Percentiles rank a stretch among this genome's conserved stretches.
phyloP scores from a whole-genome alignment of 495 filamentous ascomycete species.

The Glarea lozoyensis region DNA sequence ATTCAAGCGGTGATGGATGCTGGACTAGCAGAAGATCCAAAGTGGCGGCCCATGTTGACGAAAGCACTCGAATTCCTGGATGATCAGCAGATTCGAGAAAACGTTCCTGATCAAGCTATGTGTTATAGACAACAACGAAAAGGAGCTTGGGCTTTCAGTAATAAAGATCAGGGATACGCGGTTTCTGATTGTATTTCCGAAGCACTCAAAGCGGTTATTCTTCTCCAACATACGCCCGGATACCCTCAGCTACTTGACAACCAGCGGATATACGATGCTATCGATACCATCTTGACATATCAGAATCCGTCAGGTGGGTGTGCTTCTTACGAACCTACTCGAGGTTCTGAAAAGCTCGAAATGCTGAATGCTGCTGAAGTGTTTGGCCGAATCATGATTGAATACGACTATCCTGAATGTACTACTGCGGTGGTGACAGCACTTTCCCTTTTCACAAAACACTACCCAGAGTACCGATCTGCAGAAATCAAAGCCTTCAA shows the following conservation, averaged over 20 bases:
- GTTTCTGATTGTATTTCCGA: conserved; percentile 93
- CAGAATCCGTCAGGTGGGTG: conserved; percentile 86
- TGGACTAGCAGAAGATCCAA: conserved; percentile 66
- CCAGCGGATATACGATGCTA: conserved; percentile 70
- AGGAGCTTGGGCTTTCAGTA: conserved; percentile 94
- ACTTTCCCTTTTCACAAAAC: conserved; percentile 69
- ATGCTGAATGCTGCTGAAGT: conserved; percentile 91
- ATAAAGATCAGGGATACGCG: conserved; percentile 82
- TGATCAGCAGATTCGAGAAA: conserved; percentile 81
- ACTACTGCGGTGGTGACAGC: conserved; percentile 93
- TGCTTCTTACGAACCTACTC: conserved; percentile 78
- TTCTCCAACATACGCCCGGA: conserved; percentile 69
- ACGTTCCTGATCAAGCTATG: conserved; percentile 64
- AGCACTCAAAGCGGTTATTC: conserved; percentile 75
- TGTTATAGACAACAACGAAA: conserved; percentile 91
- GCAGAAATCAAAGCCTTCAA: conserved; percentile 68
- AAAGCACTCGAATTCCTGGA: conserved; percentile 84
- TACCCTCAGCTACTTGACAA: conserved; percentile 69
- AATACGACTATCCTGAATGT: conserved; percentile 96
- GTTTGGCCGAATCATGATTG: conserved; percentile 94
- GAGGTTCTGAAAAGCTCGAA: conserved; percentile 71
- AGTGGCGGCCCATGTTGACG: conserved; percentile 74
- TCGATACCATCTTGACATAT: conserved; percentile 86
- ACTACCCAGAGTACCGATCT: conserved; percentile 70
- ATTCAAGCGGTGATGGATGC: conserved; percentile 75